Evolutionary conservation across 2,329 filamentous ascomycete species (phyloP).

Genomic region (Zymoseptoria crescenta): DNA sequence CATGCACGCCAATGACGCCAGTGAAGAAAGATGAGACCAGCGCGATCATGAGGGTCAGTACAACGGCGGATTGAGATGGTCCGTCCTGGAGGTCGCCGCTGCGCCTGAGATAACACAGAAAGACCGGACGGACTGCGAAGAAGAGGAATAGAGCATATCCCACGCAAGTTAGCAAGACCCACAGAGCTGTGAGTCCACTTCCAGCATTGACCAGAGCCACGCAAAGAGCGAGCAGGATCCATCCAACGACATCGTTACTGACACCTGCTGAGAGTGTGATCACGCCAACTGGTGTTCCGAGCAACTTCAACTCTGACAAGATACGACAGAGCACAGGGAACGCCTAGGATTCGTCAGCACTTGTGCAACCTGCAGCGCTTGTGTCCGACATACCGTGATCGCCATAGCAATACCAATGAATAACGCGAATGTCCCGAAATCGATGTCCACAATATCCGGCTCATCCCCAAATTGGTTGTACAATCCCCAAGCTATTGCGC

Average conservation of each 20-base stretch:
- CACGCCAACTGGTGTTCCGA: slow-evolving; percentile 74
- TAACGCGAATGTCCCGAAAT: slow-evolving; percentile 57
- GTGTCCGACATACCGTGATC: slow-evolving; percentile 58
- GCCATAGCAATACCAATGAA: slow-evolving; percentile 92
- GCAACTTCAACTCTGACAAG: slow-evolving; percentile 78
- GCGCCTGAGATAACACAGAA: slow-evolving; percentile 64
- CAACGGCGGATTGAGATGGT: slow-evolving; percentile 76
- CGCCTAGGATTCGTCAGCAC: slow-evolving; percentile 36
- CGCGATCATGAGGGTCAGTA: slow-evolving; percentile 70
- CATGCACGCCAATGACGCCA: slow-evolving; percentile 81
- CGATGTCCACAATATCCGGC: slow-evolving; percentile 47
- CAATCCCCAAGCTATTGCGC: slow-evolving; percentile 70
- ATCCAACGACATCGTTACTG: slow-evolving; percentile 84
- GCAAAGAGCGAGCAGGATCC: slow-evolving; percentile 87
- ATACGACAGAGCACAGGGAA: slow-evolving; percentile 92
- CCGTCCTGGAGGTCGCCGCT: slow-evolving; percentile 78
- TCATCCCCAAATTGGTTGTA: slow-evolving; percentile 64
- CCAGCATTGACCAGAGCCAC: slow-evolving; percentile 87
- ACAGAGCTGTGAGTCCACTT: slow-evolving; percentile 73
- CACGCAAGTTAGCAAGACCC: slow-evolving; percentile 66
- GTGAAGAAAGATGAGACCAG: slow-evolving; percentile 80
- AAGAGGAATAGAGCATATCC: slow-evolving; percentile 71
- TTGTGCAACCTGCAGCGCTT: neutral
- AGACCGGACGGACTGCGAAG: slow-evolving; percentile 63
- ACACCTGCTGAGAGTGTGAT: slow-evolving; percentile 87